A percentile compares a stretch with the other conserved stretches of the same genome.
Conservation (phyloP, 306 rosid species). For the Malus domestica region DNA sequence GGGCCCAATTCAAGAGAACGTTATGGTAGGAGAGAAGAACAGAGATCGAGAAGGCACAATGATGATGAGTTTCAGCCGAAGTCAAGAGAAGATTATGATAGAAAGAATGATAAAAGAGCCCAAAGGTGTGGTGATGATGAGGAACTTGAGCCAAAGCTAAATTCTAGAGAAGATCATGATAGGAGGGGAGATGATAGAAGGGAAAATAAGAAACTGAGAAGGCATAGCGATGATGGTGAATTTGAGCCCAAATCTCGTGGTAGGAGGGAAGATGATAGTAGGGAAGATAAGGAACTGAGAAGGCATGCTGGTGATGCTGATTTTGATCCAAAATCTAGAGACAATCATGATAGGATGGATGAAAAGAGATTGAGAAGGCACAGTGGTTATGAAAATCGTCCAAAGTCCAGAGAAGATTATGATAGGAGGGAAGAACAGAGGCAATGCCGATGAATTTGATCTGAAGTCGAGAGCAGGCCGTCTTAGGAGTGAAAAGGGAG, state of each 20-base stretch:
- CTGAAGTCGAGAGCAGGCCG: constrained; percentile 3
- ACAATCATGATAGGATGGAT: constrained; percentile 39
- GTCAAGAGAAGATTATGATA: constrained; percentile 35
- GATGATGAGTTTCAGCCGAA: constrained; percentile 26
- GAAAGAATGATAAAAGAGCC: constrained; percentile 44
- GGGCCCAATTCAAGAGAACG: constrained; percentile 32
- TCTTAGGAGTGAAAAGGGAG: constrained; percentile 33
- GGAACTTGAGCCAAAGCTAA: constrained; percentile 33
- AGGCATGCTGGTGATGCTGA: constrained; percentile 25
- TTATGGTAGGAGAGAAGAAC: constrained; percentile 36
- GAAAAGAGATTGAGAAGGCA: constrained; percentile 36
- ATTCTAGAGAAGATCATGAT: constrained; percentile 29
- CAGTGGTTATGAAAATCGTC: constrained; percentile 24
- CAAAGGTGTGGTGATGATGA: constrained; percentile 27
- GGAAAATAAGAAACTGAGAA: constrained; percentile 44
- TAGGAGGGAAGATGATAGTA: constrained; percentile 26
- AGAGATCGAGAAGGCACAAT: constrained; percentile 29
- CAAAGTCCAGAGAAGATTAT: constrained; percentile 47
- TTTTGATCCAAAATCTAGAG: constrained; percentile 37
- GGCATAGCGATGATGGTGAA: constrained; percentile 27
- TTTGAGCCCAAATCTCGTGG: constrained; percentile 35
- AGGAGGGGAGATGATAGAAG: constrained; percentile 26
- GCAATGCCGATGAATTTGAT: constrained; percentile 7
- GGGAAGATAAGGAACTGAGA: constrained; percentile 43
- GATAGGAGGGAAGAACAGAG: constrained; percentile 44